A percentile compares a stretch with the other conserved stretches of the same genome.
phyloP scores from a whole-genome alignment of 2,329 filamentous ascomycete genomes.

The Blastomyces silverae region DNA sequence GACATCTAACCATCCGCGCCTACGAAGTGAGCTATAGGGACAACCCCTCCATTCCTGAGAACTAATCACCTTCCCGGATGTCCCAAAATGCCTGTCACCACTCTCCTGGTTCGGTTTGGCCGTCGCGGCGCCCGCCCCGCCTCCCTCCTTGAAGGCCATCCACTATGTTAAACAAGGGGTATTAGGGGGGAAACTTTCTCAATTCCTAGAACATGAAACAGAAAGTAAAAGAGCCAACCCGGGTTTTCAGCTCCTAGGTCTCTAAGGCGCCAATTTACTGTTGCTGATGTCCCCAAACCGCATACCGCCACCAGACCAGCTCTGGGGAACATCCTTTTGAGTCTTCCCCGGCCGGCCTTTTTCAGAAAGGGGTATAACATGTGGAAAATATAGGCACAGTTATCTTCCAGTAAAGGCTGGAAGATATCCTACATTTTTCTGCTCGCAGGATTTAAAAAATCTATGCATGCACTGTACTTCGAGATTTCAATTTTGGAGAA shows the following conservation, averaged over 20 bases:
- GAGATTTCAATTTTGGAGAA: too few species aligned
- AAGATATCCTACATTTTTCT: background rate
- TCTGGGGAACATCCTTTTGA: background rate
- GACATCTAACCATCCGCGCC: background rate
- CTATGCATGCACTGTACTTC: too few species aligned
- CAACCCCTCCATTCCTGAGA: background rate
- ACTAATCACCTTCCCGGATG: background rate
- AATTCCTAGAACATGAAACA: background rate
- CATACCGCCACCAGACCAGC: background rate
- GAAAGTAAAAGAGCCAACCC: background rate
- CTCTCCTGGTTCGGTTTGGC: background rate
- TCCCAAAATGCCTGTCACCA: background rate
- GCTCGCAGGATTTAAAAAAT: too few species aligned
- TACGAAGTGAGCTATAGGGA: background rate
- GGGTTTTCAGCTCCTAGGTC: background rate
- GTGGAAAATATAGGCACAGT: background rate
- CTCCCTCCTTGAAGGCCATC: background rate
- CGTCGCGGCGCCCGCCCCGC: background rate
- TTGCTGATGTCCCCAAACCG: background rate
- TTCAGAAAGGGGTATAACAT: background rate
- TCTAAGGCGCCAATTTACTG: background rate
- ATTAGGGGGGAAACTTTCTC: background rate
- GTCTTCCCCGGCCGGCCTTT: background rate
- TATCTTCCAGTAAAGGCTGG: background rate
- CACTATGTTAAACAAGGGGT: background rate